Evolutionary conservation across 2,329 filamentous ascomycete species (phyloP), one percentile per base, ranked within the genome.

Genomic region (Ascochyta koolunga): DNA sequence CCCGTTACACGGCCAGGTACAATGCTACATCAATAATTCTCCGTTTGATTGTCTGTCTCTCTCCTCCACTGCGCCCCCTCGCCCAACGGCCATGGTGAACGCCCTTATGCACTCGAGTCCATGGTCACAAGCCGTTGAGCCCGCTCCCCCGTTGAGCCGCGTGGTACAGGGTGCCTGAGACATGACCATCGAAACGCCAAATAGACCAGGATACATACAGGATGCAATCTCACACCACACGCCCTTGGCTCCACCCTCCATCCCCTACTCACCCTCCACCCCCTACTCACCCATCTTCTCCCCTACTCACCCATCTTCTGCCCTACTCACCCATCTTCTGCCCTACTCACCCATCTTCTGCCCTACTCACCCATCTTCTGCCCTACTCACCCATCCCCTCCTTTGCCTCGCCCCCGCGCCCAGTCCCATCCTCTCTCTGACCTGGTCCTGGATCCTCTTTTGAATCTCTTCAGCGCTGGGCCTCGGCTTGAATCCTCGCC

Each of bases 401-500:
- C 19, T 10, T 18, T 24, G 11, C 18, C 22, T 19, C 31, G 18
- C 4, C 36, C 32, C 22, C 36, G 3, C 15, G 3, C 33, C 25
- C n/a, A 44, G 21, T 4, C 48, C 35, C 21, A 51, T 16, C 25
- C 39, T 51, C 24, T 50, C 31, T 21, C 46, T 49, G 21, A 54
- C 44, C 40, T 46, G 43, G 5, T 39, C 31, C 22, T 53, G 54
- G 22, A 53, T 57, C 13, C 37, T 54, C 43, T 46, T 44, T 29
- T 49, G 35, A 9, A 49, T 52, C 27, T 57, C 35, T 16, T 36
- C 39, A 24, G 54, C 54, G 10, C 27, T 41, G 18, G 50, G 54
- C 3, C 51, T 39, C 31, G 49, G 50, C 37, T 47, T 50, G 31
- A 60, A 63, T 24, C 51, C 41, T 19, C 52, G 50, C 21, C 36